Percentiles rank a stretch among this genome's conserved stretches.
phyloP scores from a whole-genome alignment of 2,329 filamentous ascomycete species.

The Cordyceps sp. region DNA sequence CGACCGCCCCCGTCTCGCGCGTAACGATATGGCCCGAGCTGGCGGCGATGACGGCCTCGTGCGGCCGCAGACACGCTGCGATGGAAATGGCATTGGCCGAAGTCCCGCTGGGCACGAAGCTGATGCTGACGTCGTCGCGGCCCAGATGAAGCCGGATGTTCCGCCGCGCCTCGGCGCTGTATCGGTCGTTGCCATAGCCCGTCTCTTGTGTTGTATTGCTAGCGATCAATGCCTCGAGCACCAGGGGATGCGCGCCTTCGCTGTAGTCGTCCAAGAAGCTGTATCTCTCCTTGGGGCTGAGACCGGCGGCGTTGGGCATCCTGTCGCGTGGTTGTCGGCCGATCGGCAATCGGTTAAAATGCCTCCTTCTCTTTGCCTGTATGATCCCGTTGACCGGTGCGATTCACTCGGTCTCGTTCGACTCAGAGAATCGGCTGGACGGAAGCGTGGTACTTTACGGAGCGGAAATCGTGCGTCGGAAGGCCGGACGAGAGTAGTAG shows the following conservation, averaged over 20 bases:
- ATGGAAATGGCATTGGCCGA: constrained; percentile 35
- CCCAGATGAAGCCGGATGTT: constrained; percentile 22
- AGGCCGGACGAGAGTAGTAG: no score
- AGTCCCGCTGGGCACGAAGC: constrained; percentile 34
- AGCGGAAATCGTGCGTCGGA: no score
- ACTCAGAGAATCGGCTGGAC: no score
- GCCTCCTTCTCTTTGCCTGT: no score
- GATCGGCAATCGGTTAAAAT: no score
- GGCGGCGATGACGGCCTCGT: constrained; percentile 33
- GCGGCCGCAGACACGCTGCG: constrained; percentile 29
- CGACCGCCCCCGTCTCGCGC: constrained; percentile 32
- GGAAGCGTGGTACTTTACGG: no score
- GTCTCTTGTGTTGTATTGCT: constrained; percentile 27
- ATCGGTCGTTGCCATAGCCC: constrained; percentile 29
- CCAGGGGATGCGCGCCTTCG: constrained; percentile 31
- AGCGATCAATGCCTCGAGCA: constrained; percentile 26
- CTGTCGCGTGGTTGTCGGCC: constrained; percentile 2
- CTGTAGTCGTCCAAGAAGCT: constrained; percentile 35
- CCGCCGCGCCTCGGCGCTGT: constrained; percentile 21
- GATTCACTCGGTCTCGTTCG: no score
- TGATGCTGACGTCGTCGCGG: constrained; percentile 23
- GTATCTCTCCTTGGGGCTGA: constrained; percentile 13
- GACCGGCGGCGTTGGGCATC: constrained; percentile 4
- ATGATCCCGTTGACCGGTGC: no score
- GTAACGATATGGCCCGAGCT: constrained; percentile 31